phyloP scores from a whole-genome alignment of 1,139 yeast genomes.

The Arxiozyma slooffiae region DNA sequence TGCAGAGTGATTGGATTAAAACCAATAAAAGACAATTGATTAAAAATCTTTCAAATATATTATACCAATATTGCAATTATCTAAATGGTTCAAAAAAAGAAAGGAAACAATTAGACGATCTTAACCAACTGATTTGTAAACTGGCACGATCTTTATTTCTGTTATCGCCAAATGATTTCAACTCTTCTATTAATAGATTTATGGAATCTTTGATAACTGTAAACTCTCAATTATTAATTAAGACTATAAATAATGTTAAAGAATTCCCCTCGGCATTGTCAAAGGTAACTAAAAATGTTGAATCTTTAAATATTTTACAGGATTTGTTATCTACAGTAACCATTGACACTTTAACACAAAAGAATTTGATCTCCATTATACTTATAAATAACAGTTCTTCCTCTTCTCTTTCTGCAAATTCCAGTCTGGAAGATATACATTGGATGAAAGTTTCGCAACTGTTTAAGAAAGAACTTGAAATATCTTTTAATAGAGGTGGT shows the following conservation, averaged over 20 bases:
- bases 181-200: constrained; percentile 23
- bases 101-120: background rate
- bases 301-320: constrained; percentile 14
- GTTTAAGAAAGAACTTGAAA: constrained; percentile 52
- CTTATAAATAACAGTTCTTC: background rate
- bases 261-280: constrained; percentile 19
- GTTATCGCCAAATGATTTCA: constrained; percentile 22
- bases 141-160: constrained; percentile 14
- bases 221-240: constrained; percentile 21
- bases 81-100: background rate
- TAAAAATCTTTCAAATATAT: constrained; percentile 17
- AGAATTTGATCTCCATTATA: background rate
- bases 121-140: constrained; percentile 8
- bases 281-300: constrained; percentile 9
- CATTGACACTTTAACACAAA: constrained; percentile 7
- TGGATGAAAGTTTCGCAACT: constrained; percentile 45
- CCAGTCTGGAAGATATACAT: constrained; percentile 12
- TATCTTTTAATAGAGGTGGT: constrained; percentile 64
- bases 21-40: constrained; percentile 29
- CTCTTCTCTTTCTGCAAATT: background rate
- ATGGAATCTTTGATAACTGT: constrained; percentile 25
- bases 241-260: constrained; percentile 25
- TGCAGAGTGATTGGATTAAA: constrained; percentile 32
- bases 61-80: background rate
- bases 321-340: constrained; percentile 12